Base-by-base conservation (phyloP, 371 early-diverging fungal genomes). In the Mucor ambiguus region DNA sequence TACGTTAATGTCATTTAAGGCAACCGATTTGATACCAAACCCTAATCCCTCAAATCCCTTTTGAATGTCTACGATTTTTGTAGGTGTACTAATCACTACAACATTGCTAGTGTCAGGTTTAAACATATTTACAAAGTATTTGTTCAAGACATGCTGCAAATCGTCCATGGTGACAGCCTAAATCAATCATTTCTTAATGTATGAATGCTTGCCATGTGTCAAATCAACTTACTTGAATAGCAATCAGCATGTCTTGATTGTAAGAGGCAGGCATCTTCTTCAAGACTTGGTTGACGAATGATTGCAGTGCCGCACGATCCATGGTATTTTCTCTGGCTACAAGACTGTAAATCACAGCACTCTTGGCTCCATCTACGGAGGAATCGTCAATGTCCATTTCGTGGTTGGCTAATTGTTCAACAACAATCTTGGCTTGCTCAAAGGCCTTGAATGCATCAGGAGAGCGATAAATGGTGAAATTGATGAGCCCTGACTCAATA, bases 331-430 rank as follows among this genome's bases (percentile, higher is more conserved):
- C 90, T 65, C 79, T 75, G 24, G 78, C 75, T 11, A 88, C 87
- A 46, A 88, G 73, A 63, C 81, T 72, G 66, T 85, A 88, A 57
- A 88, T 88, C 7, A 90, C 85, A 20, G 86, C 83, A 59, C 88
- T 87, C 73, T 87, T 89, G 29, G 90, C 89, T 29, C 87, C 88
- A 60, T 89, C 88, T 7, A 90, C 66, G 8, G 81, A 75, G 48
- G 85, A 76, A 28, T 72, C 71, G 16, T 87, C 85, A 64, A 89
- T 85, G n/a, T 78, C 75, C 72, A 83, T 72, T 75, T 83, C 62
- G 1, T 48, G 52, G 4, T 75, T 75, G 22, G 81, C 80, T 38
- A 87, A 71, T 48, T 86, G 83, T 49, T 83, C 79, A 49, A 88
- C 77, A 26, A 87, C 85, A 56, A 72, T 69, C 63, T 75, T 81